phyloP scores from a whole-genome alignment of 441 rosid species.

The Lepidium campestre region DNA sequence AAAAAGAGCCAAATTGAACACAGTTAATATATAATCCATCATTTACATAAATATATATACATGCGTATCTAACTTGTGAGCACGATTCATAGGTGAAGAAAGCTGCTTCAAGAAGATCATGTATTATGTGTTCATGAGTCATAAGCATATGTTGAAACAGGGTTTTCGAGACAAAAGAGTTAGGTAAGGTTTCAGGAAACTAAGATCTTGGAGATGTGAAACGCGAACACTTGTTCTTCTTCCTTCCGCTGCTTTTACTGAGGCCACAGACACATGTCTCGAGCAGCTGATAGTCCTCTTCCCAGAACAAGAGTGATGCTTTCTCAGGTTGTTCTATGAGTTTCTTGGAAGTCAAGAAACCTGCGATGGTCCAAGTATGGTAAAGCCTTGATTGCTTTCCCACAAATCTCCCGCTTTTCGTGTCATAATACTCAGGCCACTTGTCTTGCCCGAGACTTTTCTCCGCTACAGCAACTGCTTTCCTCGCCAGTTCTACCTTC shows the following conservation, averaged over 20 bases:
- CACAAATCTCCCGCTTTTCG: constrained; percentile 46
- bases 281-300: constrained; percentile 63
- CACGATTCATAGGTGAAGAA: not conserved
- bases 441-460: constrained; percentile 39
- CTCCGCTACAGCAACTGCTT: constrained; percentile 50
- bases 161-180: not conserved
- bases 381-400: constrained; percentile 60
- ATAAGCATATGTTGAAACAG: not conserved
- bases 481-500: constrained; percentile 45
- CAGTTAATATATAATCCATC: not conserved
- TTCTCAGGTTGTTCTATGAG: constrained; percentile 56
- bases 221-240: constrained; percentile 55
- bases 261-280: constrained; percentile 76
- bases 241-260: constrained; percentile 41
- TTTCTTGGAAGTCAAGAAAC: constrained; percentile 54
- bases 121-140: not conserved
- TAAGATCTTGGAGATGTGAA: constrained; percentile 32
- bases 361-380: constrained; percentile 66
- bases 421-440: constrained; percentile 77
- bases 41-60: not conserved
- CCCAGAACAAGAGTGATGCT: constrained; percentile 56
- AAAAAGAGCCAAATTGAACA: too few species aligned
- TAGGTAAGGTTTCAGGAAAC: not conserved
- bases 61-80: not conserved
- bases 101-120: not conserved